Conservation (phyloP, 352 stramenopile species). For the Globisporangium lucens region DNA sequence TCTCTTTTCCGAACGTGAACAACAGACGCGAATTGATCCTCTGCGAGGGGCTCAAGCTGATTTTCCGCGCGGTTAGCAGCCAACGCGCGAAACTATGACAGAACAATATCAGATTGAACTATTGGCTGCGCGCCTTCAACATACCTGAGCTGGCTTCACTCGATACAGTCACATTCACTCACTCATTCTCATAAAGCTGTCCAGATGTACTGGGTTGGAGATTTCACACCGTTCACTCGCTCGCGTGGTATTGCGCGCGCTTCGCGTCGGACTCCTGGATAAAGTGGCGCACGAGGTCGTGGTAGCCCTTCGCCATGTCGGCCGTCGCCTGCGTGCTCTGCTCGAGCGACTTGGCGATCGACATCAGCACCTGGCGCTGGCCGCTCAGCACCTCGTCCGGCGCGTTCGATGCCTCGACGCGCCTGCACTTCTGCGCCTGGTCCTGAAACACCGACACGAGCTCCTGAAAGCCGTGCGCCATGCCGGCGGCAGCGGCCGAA, state of each 20-base stretch:
- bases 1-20: no score
- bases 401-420: constrained; percentile 18
- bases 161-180: no score
- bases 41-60: no score
- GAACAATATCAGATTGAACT: no score
- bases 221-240: no score
- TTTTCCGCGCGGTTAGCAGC: no score
- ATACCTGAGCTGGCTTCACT: no score
- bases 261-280: constrained; percentile 21
- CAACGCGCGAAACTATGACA: no score
- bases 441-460: constrained; percentile 34
- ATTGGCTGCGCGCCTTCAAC: no score
- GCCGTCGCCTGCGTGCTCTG: constrained; percentile 41
- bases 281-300: constrained; percentile 32
- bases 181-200: no score
- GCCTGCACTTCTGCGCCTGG: constrained; percentile 23
- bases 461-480: constrained; percentile 44
- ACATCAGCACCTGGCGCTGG: constrained; percentile 31
- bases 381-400: constrained; percentile 11
- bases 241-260: background rate
- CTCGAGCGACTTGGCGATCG: constrained; percentile 38
- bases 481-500: constrained; percentile 37
- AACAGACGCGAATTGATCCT: no score
- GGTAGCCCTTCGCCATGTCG: constrained; percentile 41
- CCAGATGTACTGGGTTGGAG: no score